phyloP scores from a whole-genome alignment of 257 asterid genomes.

The Penstemon barbatus region DNA sequence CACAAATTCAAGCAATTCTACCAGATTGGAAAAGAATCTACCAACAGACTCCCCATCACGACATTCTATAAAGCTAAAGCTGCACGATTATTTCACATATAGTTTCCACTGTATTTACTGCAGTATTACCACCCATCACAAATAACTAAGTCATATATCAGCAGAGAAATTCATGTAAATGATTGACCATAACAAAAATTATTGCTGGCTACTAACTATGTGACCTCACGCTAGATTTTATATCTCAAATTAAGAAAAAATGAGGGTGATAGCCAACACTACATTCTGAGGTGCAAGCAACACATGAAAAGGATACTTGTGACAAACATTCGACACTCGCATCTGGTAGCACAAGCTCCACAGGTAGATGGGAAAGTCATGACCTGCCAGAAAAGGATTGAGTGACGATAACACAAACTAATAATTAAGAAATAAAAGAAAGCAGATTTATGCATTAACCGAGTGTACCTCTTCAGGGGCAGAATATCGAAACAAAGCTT shows the following conservation, averaged over 20 bases:
- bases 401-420: neutral
- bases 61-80: neutral
- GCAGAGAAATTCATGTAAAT: neutral
- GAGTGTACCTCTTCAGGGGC: conserved; percentile 89
- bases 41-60: neutral
- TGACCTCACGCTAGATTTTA: neutral
- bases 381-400: conserved; percentile 54
- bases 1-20: neutral
- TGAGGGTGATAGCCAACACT: neutral
- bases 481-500: conserved; percentile 84
- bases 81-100: conserved; percentile 6
- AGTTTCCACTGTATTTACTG: neutral
- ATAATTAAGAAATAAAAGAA: conserved; percentile 3
- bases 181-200: neutral
- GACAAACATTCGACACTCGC: conserved; percentile 88
- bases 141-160: neutral
- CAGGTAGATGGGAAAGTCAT: conserved; percentile 92
- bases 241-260: neutral
- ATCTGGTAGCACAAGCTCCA: conserved; percentile 70
- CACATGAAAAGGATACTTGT: conserved; percentile 73
- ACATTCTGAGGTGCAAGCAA: neutral
- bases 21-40: neutral
- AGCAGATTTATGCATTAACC: neutral
- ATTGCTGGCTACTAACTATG: neutral
- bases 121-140: neutral